Evolutionary conservation across 2,329 filamentous ascomycete species (phyloP), one percentile per base, ranked within the genome.

Genomic region (Fusarium clavum): DNA sequence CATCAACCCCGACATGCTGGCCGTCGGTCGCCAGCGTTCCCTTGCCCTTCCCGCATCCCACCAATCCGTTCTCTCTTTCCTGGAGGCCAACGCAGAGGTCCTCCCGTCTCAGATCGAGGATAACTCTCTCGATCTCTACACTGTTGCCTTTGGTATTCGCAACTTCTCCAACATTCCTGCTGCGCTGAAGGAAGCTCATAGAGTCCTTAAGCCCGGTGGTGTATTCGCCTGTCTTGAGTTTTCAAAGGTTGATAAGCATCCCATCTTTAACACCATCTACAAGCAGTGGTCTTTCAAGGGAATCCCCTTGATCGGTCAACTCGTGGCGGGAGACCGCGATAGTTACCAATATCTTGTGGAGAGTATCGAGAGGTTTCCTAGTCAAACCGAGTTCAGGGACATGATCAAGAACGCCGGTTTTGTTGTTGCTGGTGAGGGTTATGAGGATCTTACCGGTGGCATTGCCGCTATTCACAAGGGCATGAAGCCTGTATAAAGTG

Each of bases 291-390:
- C 93, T 66, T 99, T 99, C 80, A 87, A 90, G 64, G 94, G 94
- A 14, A 99, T 99, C 71, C 96, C 96, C 0, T 81, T 99, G 73
- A 98, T 99, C 76, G 97, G 96, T 5, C 95, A 99, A 82, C 78
- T 99, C 65, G 94, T 99, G 18, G 95, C 96, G 3, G 94, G 93
- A 9, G 97, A 99, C 79, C 86, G 95, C 60, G 95, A 97, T 77
- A 97, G 94, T 79, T 99, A 99, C 81, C 96, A 99, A 85, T 99
- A 99, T 81, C 86, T 99, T 12, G 96, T 99, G 12, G 96, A 99
- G 86, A 98, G 94, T 80, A 99, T 99, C 80, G 94, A 98, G 82
- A 85, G 88, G 49, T 98, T 98, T 79, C 97, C 96, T 1, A 91
- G 85, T 72, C 97, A 99, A 83, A 86, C 90, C 55, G 90, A 93